Base-by-base conservation (phyloP, 148 eudicot species). In the Beta vulgaris region DNA sequence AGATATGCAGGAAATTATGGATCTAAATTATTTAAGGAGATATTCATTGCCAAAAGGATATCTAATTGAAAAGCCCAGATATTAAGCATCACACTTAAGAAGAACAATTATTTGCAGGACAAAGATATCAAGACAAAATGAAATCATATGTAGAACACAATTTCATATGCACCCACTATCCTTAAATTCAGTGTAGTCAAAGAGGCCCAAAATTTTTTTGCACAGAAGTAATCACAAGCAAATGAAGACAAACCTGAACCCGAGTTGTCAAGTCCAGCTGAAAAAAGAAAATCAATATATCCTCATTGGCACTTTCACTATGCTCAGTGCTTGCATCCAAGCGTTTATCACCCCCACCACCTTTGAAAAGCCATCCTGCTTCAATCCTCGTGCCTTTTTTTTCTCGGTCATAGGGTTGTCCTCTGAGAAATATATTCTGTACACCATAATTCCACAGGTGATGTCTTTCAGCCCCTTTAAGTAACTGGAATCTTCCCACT, bases 271-370 rank as follows among this genome's bases (percentile, higher is more conserved):
- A 82, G 76, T 95, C 98, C 75, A 95, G 82, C 85, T 95, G 93
- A 79, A 92, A 89, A 83, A 92, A 95, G 91, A 95, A 95, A 76
- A 95, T 82, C 82, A 95, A 69, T 53, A 95, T 87, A 78, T 95
- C 96, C 78, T 92, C 96, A 80, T 92, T 92, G 65, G 92, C 92
- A 73, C 77, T 90, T 76, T 95, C 98, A 84, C 98, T 95, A n/a
- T 81, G 92, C 82, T 95, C 98, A 54, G 79, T 77, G 73, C 85
- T 88, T 49, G 97, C 90, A 44, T 90, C 89, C 66, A 76, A 83
- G 3, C 84, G 85, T 75, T 92, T 85, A 26, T 89, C 88, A 68
- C 82, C 81, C 60, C 91, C 88, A 48, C 85, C 85, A 61, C 96
- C 87, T 77, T 70, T 87, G 73, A 95, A 95, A 42, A 86, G 78